Conservation (phyloP, 306 rosid species). For the Pterocarpus macrocarpus region DNA sequence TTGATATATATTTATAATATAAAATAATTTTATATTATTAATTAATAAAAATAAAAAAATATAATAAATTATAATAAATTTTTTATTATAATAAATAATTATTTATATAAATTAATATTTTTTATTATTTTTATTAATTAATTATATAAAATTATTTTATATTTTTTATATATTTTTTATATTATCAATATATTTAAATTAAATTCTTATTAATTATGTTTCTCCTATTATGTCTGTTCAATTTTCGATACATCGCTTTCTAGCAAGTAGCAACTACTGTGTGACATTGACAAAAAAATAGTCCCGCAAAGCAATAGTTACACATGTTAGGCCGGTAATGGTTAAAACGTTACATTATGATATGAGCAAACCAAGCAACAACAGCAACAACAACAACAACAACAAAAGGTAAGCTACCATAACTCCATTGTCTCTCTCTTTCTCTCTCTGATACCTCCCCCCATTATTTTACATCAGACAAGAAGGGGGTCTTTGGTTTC, state of each 20-base stretch:
- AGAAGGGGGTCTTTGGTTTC: constrained; percentile 5
- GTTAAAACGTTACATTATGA: not conserved
- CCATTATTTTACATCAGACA: constrained; percentile 38
- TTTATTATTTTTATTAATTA: too few relatives aligned
- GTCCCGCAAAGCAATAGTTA: constrained; percentile 20
- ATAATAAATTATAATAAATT: too few relatives aligned
- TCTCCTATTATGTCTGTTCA: too few relatives aligned
- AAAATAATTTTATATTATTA: too few relatives aligned
- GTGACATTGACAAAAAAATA: constrained; percentile 29
- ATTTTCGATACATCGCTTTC: not conserved
- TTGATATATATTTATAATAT: too few relatives aligned
- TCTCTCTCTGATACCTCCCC: constrained; percentile 10
- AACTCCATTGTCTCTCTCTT: not conserved
- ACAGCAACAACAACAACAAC: not conserved
- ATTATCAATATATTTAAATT: too few relatives aligned
- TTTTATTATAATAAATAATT: too few relatives aligned
- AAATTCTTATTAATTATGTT: too few relatives aligned
- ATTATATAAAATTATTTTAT: too few relatives aligned
- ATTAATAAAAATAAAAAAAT: too few relatives aligned
- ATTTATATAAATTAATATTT: too few relatives aligned
- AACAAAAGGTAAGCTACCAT: not conserved
- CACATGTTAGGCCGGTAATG: constrained; percentile 31
- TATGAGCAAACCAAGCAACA: not conserved
- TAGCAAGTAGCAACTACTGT: not conserved
- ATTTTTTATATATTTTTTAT: too few relatives aligned